phyloP scores from a whole-genome alignment of 1,139 yeast species.

The Lodderomyces metapsilosis region DNA sequence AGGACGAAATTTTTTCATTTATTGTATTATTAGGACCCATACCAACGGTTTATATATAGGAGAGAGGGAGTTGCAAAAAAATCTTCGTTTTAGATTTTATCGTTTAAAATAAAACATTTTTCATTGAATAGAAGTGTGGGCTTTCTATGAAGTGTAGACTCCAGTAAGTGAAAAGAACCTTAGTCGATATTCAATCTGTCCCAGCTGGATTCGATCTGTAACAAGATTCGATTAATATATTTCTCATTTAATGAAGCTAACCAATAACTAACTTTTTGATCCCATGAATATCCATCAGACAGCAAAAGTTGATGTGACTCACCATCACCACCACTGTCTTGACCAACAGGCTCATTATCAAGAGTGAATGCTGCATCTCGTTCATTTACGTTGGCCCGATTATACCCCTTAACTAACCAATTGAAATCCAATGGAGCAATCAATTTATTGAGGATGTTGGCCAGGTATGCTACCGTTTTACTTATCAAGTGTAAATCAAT shows the following conservation, averaged over 20 bases:
- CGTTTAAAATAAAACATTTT: no score
- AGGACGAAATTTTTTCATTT: not conserved
- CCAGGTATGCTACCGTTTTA: conserved; percentile 31
- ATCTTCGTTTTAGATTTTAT: not conserved
- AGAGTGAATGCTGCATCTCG: no score
- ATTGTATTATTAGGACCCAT: not conserved
- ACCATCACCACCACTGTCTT: no score
- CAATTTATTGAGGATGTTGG: conserved; percentile 28
- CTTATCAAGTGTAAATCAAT: conserved; percentile 37
- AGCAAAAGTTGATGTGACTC: no score
- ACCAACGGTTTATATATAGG: not conserved
- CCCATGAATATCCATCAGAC: conserved; percentile 13
- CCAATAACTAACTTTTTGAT: conserved; percentile 23
- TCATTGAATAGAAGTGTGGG: no score
- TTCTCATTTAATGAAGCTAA: conserved; percentile 15
- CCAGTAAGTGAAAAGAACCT: no score
- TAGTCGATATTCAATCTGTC: conserved; percentile 12
- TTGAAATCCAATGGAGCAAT: conserved; percentile 29
- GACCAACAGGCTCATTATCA: no score
- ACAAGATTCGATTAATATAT: conserved; percentile 11
- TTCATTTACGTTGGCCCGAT: conserved; percentile 11
- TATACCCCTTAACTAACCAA: conserved; percentile 14
- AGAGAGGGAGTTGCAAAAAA: not conserved
- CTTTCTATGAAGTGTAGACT: no score
- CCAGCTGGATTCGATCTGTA: conserved; percentile 22